These are phyloP conservation scores for Phaffomyces antillensis DNA, from an alignment of 805 yeast genomes.

Conservation along the genomic window DNA sequence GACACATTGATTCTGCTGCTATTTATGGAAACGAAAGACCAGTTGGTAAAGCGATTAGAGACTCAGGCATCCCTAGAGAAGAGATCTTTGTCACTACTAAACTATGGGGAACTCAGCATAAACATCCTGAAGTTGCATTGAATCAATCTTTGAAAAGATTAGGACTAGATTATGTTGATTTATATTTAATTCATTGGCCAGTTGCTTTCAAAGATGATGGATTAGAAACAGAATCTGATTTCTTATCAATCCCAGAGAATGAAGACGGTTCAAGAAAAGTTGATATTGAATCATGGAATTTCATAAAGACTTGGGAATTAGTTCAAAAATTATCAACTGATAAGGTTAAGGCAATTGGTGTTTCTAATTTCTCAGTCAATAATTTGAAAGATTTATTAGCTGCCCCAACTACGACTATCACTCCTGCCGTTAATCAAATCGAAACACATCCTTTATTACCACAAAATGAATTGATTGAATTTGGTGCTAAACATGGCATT, in stretches of 20 bases:
- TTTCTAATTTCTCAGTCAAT: conserved; percentile 19
- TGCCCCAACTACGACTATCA: conserved; percentile 6
- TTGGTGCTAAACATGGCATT: conserved; percentile 10
- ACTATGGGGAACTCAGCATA: conserved; percentile 43
- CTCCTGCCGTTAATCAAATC: conserved; percentile 19
- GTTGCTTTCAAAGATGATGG: conserved; percentile 43
- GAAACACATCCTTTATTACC: conserved; percentile 19
- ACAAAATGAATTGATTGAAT: conserved; percentile 15
- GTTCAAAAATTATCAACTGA: conserved; percentile 13
- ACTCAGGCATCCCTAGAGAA: conserved; percentile 54
- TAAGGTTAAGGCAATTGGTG: conserved; percentile 17
- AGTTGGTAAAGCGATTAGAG: conserved; percentile 45
- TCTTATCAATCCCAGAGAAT: conserved; percentile 7
- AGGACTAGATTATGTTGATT: conserved; percentile 69
- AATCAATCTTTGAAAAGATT: conserved; percentile 53
- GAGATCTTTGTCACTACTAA: conserved; percentile 69
- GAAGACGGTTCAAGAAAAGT: conserved; percentile 45
- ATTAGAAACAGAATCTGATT: conserved; percentile 3
- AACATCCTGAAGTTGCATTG: conserved; percentile 45
- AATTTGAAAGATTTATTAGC: conserved; percentile 12
- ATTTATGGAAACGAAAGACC: conserved; percentile 48
- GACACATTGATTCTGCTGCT: conserved; percentile 59
- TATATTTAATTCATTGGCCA: conserved; percentile 84
- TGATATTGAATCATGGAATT: conserved; percentile 36
- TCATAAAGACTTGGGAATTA: conserved; percentile 19